Base-by-base conservation (phyloP, 805 yeast species). In the Wickerhamiella azymoides region DNA sequence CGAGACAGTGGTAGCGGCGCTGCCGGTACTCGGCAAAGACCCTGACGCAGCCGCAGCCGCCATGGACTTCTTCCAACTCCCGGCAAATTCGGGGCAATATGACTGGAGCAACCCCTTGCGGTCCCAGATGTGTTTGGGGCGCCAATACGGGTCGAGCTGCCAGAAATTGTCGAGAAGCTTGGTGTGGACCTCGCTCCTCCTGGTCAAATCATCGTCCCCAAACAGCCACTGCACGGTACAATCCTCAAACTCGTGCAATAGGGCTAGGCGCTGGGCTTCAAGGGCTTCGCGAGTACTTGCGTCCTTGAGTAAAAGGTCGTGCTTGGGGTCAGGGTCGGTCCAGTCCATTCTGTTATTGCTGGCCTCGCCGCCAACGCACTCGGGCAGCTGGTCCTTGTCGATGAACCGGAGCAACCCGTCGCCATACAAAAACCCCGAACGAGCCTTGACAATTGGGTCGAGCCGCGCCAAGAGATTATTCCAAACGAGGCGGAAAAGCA, bases 81-180 rank as follows among this genome's bases (percentile, higher is more conserved):
- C 28, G 6, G 13, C 43, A 2, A 17, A 35, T 37, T 40, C 43
- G 13, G 33, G 18, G n/a, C 45, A 39, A 16, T 16, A 10, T 2
- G 19, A 16, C 24, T 80, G 84, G 30, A 77, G 60, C 24, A 62
- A 50, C n/a, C 92, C 88, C 47, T 72, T 68, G 56, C 94, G 74
- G 63, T 92, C 98, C 58, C 76, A 84, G 33, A 78, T 65, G 37
- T 85, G 77, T 52, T 86, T 77, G 39, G 80, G 76, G 62, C 98
- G 78, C 40, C 84, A 61, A 53, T 81, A 85, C 1, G 92, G 89
- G 58, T 92, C 97, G 47, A 84, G 62, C 41, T 66, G 60, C 58
- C 74, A 70, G 64, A 80, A 88, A 5, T 26, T 16, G 13, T 30
- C 43, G 17, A 13, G 19, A 2, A 40, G 24, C 7, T 14, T 28